Conservation (phyloP, 352 stramenopile genomes). For the Pythium rhizo-oryzae region DNA sequence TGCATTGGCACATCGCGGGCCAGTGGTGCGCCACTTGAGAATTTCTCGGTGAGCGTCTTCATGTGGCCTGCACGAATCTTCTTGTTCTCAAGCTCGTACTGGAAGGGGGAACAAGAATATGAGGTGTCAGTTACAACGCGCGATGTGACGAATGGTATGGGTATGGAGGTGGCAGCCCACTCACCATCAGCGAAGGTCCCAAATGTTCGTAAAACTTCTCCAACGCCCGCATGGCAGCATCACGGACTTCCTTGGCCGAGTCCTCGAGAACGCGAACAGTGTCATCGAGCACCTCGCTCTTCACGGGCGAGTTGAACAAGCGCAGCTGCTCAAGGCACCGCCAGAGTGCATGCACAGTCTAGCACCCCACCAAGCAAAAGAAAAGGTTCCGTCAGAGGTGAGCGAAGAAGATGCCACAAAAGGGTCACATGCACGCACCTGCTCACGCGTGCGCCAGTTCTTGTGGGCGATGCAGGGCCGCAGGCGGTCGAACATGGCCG, state of each 20-base stretch:
- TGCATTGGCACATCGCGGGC: background rate
- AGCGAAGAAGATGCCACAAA: background rate
- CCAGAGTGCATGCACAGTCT: slow-evolving; percentile 71
- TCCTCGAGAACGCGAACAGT: slow-evolving; percentile 75
- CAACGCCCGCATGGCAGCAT: slow-evolving; percentile 64
- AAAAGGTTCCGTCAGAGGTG: background rate
- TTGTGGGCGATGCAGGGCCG: slow-evolving; percentile 61
- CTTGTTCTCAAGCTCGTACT: slow-evolving; percentile 75
- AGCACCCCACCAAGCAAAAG: background rate
- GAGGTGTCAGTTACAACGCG: background rate
- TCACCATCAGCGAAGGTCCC: slow-evolving; percentile 70
- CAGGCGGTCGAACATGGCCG: slow-evolving; percentile 48
- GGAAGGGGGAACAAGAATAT: background rate
- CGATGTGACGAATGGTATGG: background rate
- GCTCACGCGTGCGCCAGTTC: slow-evolving; percentile 84
- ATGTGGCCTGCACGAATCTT: slow-evolving; percentile 77
- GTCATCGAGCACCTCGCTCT: slow-evolving; percentile 64
- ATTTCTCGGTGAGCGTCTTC: slow-evolving; percentile 70
- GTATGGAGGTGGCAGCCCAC: background rate
- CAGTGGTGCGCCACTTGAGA: slow-evolving; percentile 25
- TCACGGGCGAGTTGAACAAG: slow-evolving; percentile 47
- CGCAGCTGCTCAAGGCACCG: slow-evolving; percentile 57
- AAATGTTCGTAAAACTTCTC: slow-evolving; percentile 76
- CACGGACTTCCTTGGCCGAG: slow-evolving; percentile 82
- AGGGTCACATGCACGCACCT: slow-evolving; percentile 35